phyloP scores from a whole-genome alignment of 139 green algal species.

The Haematococcus sp. region DNA sequence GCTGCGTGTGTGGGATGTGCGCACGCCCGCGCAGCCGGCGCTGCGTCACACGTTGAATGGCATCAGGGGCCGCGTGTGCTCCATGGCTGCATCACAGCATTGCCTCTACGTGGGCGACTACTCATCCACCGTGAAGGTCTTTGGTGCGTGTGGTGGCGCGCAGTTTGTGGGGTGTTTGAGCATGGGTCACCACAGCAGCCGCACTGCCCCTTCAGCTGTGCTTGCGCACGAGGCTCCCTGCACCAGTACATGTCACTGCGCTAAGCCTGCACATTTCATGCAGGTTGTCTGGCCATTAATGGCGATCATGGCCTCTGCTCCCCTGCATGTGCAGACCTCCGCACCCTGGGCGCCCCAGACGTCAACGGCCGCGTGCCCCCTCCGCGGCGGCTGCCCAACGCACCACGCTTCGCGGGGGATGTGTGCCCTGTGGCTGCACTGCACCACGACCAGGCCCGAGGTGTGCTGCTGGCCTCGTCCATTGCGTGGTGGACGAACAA shows the following conservation, averaged over 20 bases:
- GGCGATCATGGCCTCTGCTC: too few relatives aligned
- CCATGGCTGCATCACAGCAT: neutral
- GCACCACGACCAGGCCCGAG: neutral
- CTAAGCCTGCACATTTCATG: too few relatives aligned
- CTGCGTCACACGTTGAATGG: neutral
- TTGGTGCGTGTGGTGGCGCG: neutral
- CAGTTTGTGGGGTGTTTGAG: too few relatives aligned
- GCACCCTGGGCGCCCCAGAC: too few relatives aligned
- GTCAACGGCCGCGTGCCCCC: too few relatives aligned
- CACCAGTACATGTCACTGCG: neutral
- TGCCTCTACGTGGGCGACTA: conserved; percentile 18
- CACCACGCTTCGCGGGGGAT: conserved; percentile 21
- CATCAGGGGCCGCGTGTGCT: conserved; percentile 15
- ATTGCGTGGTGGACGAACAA: conserved; percentile 29
- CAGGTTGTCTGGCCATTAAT: too few relatives aligned
- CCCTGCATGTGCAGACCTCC: too few relatives aligned
- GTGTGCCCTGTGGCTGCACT: conserved; percentile 32
- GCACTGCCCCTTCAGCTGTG: neutral
- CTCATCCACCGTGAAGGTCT: conserved; percentile 16
- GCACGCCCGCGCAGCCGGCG: neutral
- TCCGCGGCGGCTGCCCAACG: conserved; percentile 4
- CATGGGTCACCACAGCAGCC: too few relatives aligned
- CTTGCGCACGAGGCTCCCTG: neutral
- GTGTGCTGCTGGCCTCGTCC: conserved; percentile 20
- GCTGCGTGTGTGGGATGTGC: conserved; percentile 32